Conservation (phyloP, 23 red algal species). For the Gracilaria gracilis region DNA sequence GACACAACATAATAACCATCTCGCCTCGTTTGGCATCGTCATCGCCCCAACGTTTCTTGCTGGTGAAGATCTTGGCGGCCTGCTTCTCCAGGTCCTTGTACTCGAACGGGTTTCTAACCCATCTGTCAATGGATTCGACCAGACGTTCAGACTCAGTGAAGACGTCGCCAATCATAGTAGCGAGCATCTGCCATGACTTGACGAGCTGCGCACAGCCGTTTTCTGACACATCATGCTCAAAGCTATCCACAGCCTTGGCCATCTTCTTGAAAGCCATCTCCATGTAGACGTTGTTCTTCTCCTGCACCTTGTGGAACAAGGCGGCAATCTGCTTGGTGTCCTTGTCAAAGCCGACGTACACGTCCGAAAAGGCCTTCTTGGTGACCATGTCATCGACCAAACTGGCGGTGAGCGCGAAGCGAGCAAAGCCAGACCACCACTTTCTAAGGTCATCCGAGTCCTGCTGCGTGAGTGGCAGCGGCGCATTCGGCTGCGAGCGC, state of each 20-base stretch:
- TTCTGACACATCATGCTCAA: conserved; percentile 27
- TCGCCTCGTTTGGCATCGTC: conserved; percentile 72
- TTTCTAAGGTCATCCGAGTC: conserved; percentile 44
- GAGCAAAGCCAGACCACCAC: conserved; percentile 76
- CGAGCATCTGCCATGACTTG: conserved; percentile 62
- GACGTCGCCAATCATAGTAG: conserved; percentile 65
- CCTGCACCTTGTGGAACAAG: conserved; percentile 68
- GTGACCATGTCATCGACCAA: conserved; percentile 72
- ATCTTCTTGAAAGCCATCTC: conserved; percentile 71
- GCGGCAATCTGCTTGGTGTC: conserved; percentile 61
- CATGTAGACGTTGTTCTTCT: conserved; percentile 70
- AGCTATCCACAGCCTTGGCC: conserved; percentile 56
- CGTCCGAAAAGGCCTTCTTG: conserved; percentile 68
- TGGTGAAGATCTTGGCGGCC: conserved; percentile 69
- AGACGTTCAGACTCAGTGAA: conserved; percentile 42
- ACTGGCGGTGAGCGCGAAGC: conserved; percentile 67
- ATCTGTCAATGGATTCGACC: conserved; percentile 52
- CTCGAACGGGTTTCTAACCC: conserved; percentile 67
- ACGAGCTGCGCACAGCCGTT: conserved; percentile 36
- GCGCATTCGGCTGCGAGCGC: conserved; percentile 18
- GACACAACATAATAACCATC: conserved; percentile 69
- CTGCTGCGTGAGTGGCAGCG: conserved; percentile 38
- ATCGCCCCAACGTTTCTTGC: conserved; percentile 73
- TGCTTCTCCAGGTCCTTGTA: conserved; percentile 78
- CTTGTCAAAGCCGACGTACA: conserved; percentile 76